phyloP scores from a whole-genome alignment of 306 rosid genomes.

The Adenanthera pavonina region DNA sequence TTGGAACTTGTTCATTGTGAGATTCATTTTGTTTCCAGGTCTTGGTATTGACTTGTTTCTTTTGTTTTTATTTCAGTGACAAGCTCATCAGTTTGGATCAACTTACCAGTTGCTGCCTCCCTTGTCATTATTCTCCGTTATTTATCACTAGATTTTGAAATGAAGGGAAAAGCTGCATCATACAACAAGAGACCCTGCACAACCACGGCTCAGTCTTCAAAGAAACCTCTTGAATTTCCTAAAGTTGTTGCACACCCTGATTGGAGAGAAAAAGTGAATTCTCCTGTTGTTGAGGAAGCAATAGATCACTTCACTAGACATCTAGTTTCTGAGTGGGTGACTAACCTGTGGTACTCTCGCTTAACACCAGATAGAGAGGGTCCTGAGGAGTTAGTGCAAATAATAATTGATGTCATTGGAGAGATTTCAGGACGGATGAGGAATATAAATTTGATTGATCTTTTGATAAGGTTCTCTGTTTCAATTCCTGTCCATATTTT shows the following conservation, averaged over 20 bases:
- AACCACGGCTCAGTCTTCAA: conserved; percentile 53
- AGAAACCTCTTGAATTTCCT: conserved; percentile 57
- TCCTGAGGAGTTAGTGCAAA: conserved; percentile 84
- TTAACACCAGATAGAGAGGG: conserved; percentile 93
- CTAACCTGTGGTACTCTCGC: conserved; percentile 91
- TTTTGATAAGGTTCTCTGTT: conserved; percentile 77
- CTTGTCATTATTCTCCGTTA: conserved; percentile 77
- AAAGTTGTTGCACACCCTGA: conserved; percentile 63
- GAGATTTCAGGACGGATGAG: conserved; percentile 88
- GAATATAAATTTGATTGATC: conserved; percentile 87
- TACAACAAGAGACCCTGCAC: conserved; percentile 67
- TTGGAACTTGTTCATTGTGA: conserved; percentile 27
- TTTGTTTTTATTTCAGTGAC: conserved; percentile 76
- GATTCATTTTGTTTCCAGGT: conserved; percentile 25
- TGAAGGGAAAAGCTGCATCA: conserved; percentile 81
- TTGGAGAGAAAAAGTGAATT: conserved; percentile 92
- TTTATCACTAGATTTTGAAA: conserved; percentile 77
- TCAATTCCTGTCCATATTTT: conserved; percentile 31
- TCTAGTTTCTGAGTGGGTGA: conserved; percentile 92
- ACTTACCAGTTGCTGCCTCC: conserved; percentile 90
- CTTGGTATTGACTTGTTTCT: conserved; percentile 43
- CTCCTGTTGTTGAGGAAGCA: conserved; percentile 89
- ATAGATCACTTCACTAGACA: conserved; percentile 82
- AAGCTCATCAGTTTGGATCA: conserved; percentile 95
- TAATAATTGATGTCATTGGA: conserved; percentile 75